These are phyloP conservation scores for Begonia masoniana DNA, from an alignment of 306 rosid species.

Conservation along the genomic window DNA sequence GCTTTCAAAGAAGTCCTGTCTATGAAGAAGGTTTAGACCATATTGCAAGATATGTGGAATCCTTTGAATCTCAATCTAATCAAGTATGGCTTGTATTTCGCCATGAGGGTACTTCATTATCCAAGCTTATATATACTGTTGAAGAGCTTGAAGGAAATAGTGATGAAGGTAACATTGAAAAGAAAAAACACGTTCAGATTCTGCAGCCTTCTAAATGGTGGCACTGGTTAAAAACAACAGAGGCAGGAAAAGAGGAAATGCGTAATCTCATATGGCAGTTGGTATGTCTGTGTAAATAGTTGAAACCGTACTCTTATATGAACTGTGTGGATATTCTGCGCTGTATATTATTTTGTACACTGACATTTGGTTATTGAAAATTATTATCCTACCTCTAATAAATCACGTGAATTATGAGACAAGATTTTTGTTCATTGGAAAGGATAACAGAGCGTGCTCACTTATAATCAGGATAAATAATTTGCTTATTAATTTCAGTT, in stretches of 20 bases:
- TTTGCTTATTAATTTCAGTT: no score
- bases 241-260: slow-evolving; percentile 83
- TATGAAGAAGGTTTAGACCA: slow-evolving; percentile 84
- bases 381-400: no score
- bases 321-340: neutral
- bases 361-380: no score
- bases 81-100: slow-evolving; percentile 95
- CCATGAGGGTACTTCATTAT: slow-evolving; percentile 69
- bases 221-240: slow-evolving; percentile 93
- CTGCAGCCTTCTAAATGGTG: slow-evolving; percentile 88
- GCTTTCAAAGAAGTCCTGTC: slow-evolving; percentile 14
- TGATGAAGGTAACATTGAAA: slow-evolving; percentile 36
- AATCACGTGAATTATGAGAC: no score
- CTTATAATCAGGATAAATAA: no score
- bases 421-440: no score
- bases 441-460: no score
- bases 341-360: no score
- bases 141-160: slow-evolving; percentile 33
- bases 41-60: slow-evolving; percentile 91
- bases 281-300: slow-evolving; percentile 35
- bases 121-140: slow-evolving; percentile 66
- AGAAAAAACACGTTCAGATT: slow-evolving; percentile 43
- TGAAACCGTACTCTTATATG: neutral
- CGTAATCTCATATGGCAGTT: slow-evolving; percentile 77
- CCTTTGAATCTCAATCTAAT: slow-evolving; percentile 75